A percentile compares a stretch with the other conserved stretches of the same genome.
Conservation (phyloP, 148 eudicot genomes). For the Rhododendron molle region DNA sequence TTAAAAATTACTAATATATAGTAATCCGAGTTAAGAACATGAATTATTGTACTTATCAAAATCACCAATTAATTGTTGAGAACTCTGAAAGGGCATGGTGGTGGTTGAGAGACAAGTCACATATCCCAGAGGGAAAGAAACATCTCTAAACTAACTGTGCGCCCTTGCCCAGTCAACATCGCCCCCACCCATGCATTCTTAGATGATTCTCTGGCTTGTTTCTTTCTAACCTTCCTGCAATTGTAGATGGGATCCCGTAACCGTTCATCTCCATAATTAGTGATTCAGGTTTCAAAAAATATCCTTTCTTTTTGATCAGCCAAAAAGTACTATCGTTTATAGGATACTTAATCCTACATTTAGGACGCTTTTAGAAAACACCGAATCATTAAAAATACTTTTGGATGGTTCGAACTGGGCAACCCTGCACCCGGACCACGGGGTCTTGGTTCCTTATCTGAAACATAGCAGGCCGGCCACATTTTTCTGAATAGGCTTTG, state of each 20-base stretch:
- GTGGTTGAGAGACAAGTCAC: slow-evolving; percentile 38
- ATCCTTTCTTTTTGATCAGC: too few relatives aligned
- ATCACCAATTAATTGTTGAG: background rate
- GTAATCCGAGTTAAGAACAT: slow-evolving; percentile 14
- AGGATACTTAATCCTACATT: too few relatives aligned
- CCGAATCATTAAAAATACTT: too few relatives aligned
- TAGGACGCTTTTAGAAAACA: too few relatives aligned
- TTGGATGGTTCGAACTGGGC: too few relatives aligned
- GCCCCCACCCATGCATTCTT: slow-evolving; percentile 14
- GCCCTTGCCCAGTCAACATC: slow-evolving; percentile 23
- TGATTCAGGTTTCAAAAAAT: too few relatives aligned
- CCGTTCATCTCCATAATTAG: too few relatives aligned
- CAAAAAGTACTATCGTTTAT: too few relatives aligned
- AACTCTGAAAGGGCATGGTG: slow-evolving; percentile 21
- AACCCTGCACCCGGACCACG: too few relatives aligned
- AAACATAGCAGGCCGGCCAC: background rate
- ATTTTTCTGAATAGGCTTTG: background rate
- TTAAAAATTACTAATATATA: background rate
- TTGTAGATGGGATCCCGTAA: too few relatives aligned
- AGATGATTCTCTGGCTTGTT: background rate
- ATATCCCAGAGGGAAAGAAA: slow-evolving; percentile 27
- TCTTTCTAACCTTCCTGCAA: background rate
- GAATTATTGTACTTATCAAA: background rate
- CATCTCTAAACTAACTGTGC: slow-evolving; percentile 27
- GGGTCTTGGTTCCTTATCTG: too few relatives aligned